phyloP scores from a whole-genome alignment of 2,329 filamentous ascomycete genomes.

The Ophiostoma novo-ulmi region DNA sequence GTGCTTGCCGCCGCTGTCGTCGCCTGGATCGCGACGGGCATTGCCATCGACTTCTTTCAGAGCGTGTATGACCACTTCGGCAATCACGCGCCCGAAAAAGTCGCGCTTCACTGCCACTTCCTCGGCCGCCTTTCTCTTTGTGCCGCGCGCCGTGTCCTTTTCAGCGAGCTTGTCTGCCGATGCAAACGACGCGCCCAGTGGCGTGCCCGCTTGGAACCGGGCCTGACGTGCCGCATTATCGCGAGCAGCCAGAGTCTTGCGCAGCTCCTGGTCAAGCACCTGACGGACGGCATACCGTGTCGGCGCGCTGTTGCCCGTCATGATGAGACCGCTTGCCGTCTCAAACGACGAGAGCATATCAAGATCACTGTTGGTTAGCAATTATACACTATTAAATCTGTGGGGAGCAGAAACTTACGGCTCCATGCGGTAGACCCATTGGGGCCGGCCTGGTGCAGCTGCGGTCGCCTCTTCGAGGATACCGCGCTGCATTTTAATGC shows the following conservation, averaged over 20 bases:
- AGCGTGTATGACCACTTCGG: conserved; percentile 32
- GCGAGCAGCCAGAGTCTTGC: conserved; percentile 62
- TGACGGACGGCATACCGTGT: conserved; percentile 91
- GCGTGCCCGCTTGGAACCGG: conserved; percentile 53
- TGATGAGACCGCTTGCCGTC: conserved; percentile 53
- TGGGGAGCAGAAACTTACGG: conserved; percentile 53
- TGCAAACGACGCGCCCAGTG: conserved; percentile 28
- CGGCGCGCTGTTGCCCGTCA: conserved; percentile 57
- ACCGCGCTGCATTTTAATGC: conserved; percentile 74
- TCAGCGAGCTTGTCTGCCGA: conserved; percentile 22
- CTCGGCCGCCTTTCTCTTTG: conserved; percentile 38
- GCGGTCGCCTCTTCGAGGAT: conserved; percentile 57
- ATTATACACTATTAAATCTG: not conserved
- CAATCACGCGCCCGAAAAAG: conserved; percentile 76
- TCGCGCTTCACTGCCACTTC: conserved; percentile 58
- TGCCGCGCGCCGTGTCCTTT: conserved; percentile 15
- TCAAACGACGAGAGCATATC: conserved; percentile 73
- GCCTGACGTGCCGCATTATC: conserved; percentile 63
- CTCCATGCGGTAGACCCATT: conserved; percentile 91
- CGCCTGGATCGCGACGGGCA: conserved; percentile 28
- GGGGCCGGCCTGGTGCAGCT: conserved; percentile 49
- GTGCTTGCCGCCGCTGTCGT: conserved; percentile 26
- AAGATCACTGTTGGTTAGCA: conserved; percentile 49
- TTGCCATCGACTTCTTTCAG: conserved; percentile 39
- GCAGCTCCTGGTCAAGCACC: conserved; percentile 85